These are phyloP conservation scores for Crithidia mellificae DNA, from an alignment of 208 protist species.

Conservation along the genomic window DNA sequence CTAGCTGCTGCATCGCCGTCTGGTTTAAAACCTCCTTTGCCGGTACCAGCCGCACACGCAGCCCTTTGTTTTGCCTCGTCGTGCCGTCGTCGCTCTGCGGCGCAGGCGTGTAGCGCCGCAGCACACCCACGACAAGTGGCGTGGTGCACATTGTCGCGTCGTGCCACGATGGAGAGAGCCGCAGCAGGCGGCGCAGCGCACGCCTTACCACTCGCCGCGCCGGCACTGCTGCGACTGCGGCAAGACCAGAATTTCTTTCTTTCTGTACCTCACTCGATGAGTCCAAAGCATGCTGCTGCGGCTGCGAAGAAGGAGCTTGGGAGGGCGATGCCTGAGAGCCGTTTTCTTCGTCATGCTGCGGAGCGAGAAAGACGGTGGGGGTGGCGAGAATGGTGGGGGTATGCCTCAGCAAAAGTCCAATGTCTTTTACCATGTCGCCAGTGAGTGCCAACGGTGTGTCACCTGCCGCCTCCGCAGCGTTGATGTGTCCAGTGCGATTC, in stretches of 20 bases:
- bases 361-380: background rate
- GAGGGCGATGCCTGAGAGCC: too few relatives aligned
- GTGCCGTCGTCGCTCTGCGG: too few relatives aligned
- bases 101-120: constrained; percentile 29
- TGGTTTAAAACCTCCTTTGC: constrained; percentile 7
- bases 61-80: background rate
- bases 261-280: background rate
- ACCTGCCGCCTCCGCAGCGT: background rate
- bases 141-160: constrained; percentile 28
- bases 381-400: constrained; percentile 15
- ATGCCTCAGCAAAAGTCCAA: constrained; percentile 11
- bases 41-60: constrained; percentile 37
- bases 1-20: background rate
- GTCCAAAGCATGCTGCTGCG: background rate
- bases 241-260: too few relatives aligned
- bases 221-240: background rate
- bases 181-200: constrained; percentile 23
- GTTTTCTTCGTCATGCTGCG: too few relatives aligned
- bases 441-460: constrained; percentile 2
- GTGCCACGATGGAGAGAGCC: constrained; percentile 18
- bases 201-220: background rate
- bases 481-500: too few relatives aligned
- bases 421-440: constrained; percentile 17
- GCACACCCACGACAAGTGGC: constrained; percentile 38
- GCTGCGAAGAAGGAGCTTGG: background rate